phyloP scores from a whole-genome alignment of 2,329 filamentous ascomycete species.

The Calonectria naviculata region DNA sequence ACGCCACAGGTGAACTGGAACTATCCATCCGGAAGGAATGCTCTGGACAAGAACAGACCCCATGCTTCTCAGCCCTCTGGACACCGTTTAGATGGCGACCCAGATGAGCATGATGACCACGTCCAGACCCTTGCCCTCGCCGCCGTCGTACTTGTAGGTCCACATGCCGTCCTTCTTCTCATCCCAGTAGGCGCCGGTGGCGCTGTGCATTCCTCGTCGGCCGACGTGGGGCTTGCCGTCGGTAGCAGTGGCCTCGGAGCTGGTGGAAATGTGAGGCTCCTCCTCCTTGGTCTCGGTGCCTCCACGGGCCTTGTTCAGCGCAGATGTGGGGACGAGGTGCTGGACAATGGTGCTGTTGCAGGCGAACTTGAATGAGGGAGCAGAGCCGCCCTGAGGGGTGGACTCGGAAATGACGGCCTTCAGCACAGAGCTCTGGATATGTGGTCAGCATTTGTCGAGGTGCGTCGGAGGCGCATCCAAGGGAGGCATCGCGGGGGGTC shows the following conservation, averaged over 20 bases:
- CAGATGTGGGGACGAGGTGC: conserved; percentile 79
- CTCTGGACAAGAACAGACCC: conserved; percentile 22
- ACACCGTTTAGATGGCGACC: conserved; percentile 70
- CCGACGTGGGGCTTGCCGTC: conserved; percentile 80
- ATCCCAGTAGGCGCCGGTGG: conserved; percentile 89
- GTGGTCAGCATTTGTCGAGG: conserved; percentile 25
- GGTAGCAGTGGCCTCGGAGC: conserved; percentile 65
- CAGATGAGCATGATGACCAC: conserved; percentile 81
- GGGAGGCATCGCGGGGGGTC: neutral
- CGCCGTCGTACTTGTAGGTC: conserved; percentile 85
- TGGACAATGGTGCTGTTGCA: conserved; percentile 99
- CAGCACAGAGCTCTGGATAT: conserved; percentile 77
- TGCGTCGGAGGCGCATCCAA: neutral
- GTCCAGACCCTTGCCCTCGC: conserved; percentile 74
- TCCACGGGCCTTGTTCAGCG: conserved; percentile 69
- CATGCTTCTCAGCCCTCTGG: conserved; percentile 16
- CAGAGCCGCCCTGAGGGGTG: conserved; percentile 64
- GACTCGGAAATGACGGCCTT: conserved; percentile 82
- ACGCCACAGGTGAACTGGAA: conserved; percentile 41
- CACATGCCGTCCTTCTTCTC: conserved; percentile 92
- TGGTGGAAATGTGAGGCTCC: conserved; percentile 66
- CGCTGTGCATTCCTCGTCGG: conserved; percentile 89
- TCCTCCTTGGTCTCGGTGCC: conserved; percentile 60
- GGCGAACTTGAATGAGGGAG: conserved; percentile 87
- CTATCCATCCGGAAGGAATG: conserved; percentile 29